Evolutionary conservation across 2,329 filamentous ascomycete species (phyloP), one percentile per base, ranked within the genome.

Genomic region (Aspergillus sp.): DNA sequence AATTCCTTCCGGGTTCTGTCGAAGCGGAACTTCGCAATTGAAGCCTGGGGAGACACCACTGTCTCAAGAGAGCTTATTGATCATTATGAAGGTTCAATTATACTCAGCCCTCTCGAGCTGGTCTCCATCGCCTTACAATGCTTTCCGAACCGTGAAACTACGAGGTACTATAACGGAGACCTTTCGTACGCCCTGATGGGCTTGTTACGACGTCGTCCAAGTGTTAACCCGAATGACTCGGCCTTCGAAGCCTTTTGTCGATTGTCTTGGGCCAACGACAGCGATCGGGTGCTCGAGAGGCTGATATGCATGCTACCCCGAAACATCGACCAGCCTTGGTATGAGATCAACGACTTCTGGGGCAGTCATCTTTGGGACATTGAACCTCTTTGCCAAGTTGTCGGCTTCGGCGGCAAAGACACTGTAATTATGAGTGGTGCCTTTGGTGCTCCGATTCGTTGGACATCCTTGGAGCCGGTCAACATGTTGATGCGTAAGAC

Each of bases 211-310:
- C 71, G 76, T 10, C 66, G 80, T 7, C 80, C 79, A 0, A 64
- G 65, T 15, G 72, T 81, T 4, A 69, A 77, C 48, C 66, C 67
- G 2, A 70, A 64, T 0, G 80, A 83, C 59, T 71, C 76, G 3
- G 76, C 71, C 0, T 82, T 83, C 58, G 76, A 82, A 62, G 81
- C 80, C 0, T 82, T 83, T 56, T 78, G 80, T 5, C 71, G 78
- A 36, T 73, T 83, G 4, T 81, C 78, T 11, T 69, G 82, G 0
- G 75, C 77, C 8, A 82, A 82, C 47, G 78, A 80, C 41, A 78
- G 75, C 62, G 75, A 82, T 38, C 68, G 70, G 17, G 73, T 82
- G 2, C 73, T 83, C 1, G 80, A 80, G 61, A 76, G 80, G 2
- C 66, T 83, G 13, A 75, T 82, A 10, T 81, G 79, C 64, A 68